Evolutionary conservation across 352 stramenopile genomes (phyloP).

Genomic region (Phytophthora brassicae): DNA sequence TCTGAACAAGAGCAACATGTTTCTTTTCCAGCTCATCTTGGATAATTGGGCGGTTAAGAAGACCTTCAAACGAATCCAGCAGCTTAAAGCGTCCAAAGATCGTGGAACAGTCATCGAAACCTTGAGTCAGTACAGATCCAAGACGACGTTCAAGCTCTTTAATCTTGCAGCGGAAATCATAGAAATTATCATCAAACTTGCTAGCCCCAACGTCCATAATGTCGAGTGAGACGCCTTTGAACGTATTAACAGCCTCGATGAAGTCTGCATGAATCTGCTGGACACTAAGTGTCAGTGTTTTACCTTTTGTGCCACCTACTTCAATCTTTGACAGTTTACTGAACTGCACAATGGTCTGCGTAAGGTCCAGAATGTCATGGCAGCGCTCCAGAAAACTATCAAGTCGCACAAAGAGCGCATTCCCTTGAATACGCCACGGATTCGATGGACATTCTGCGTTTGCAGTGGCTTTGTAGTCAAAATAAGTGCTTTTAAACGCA

Average conservation of each 20-base stretch:
- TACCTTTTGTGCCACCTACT: conserved; percentile 97
- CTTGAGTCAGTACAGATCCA: conserved; percentile 95
- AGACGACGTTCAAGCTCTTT: conserved; percentile 98
- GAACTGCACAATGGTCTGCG: conserved; percentile 98
- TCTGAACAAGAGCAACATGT: conserved; percentile 95
- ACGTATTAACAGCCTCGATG: conserved; percentile 90
- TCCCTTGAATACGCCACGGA: conserved; percentile 97
- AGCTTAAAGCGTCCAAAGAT: conserved; percentile 98
- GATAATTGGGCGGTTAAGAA: conserved; percentile 95
- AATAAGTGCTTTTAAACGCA: conserved; percentile 98
- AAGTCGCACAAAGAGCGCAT: conserved; percentile 96
- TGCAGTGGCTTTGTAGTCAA: conserved; percentile 97
- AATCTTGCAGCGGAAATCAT: conserved; percentile 96
- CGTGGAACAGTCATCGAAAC: conserved; percentile 97
- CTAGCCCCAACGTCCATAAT: conserved; percentile 98
- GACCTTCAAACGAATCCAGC: conserved; percentile 95
- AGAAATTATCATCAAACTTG: conserved; percentile 98
- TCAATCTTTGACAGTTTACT: conserved; percentile 98
- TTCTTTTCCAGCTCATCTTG: conserved; percentile 98
- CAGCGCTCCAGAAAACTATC: conserved; percentile 97
- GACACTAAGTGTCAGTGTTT: conserved; percentile 92
- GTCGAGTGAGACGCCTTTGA: conserved; percentile 96
- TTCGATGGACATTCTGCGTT: conserved; percentile 97
- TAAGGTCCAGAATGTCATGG: conserved; percentile 97
- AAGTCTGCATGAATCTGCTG: conserved; percentile 97